Conservation (phyloP, 2,329 filamentous ascomycete species). For the Colletotrichum echinochloae region DNA sequence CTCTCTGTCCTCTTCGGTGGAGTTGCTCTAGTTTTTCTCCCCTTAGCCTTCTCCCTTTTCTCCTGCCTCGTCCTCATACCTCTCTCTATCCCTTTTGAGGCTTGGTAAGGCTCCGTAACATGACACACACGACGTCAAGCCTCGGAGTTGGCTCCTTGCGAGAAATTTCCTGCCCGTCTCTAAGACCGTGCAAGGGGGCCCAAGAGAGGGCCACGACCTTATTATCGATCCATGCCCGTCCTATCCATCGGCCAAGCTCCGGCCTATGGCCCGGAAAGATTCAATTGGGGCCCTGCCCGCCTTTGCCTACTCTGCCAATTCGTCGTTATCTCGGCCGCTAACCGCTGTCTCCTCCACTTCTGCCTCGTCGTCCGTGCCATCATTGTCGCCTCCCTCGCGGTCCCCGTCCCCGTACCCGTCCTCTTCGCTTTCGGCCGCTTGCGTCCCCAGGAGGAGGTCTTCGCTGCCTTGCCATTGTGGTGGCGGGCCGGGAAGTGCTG, state of each 20-base stretch:
- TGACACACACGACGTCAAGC: conserved; percentile 18
- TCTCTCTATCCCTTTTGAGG: neutral
- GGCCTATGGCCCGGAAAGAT: conserved; percentile 28
- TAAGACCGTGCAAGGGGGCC: conserved; percentile 12
- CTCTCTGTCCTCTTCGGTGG: conserved; percentile 21
- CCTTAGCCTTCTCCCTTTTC: conserved; percentile 6
- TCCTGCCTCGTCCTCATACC: conserved; percentile 18
- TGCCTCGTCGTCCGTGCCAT: conserved; percentile 42
- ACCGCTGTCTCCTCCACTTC: conserved; percentile 39
- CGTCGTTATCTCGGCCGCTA: conserved; percentile 39
- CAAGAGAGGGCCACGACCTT: conserved; percentile 19
- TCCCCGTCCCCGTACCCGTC: conserved; percentile 41
- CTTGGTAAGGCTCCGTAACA: conserved; percentile 14
- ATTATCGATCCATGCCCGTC: conserved; percentile 39
- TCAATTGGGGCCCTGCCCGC: conserved; percentile 9
- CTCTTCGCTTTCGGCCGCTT: conserved; percentile 53
- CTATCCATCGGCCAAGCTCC: conserved; percentile 40
- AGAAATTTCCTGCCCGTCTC: conserved; percentile 5
- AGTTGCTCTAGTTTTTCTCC: conserved; percentile 33
- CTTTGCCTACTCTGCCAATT: conserved; percentile 27
- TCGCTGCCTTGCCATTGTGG: conserved; percentile 77
- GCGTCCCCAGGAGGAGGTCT: conserved; percentile 67
- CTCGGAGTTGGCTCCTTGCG: conserved; percentile 26
- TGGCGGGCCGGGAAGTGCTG: conserved; percentile 68
- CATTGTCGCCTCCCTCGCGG: conserved; percentile 39